Conservation (phyloP, 176 grass and related monocot genomes). For the barley (Hordeum vulgare) region MorexV3_pseudomolecules_assembly NC_058524.1:120625428-120625927, state of each 20-base stretch:
- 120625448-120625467: constrained; percentile 37
- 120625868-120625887: too few relatives aligned
- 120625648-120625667: neutral
- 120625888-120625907: too few relatives aligned
- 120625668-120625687: neutral
- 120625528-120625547: constrained; percentile 26
- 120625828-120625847: too few relatives aligned
- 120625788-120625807: too few relatives aligned
- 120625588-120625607: constrained; percentile 13
- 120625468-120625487: constrained; percentile 40
- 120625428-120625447: constrained; percentile 34
- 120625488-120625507: constrained; percentile 48
- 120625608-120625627: constrained; percentile 21
- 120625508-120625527: constrained; percentile 28
- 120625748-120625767: neutral
- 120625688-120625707: constrained; percentile 39
- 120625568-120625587: neutral
- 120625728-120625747: constrained; percentile 18
- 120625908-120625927: too few relatives aligned
- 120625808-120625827: too few relatives aligned
- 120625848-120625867: too few relatives aligned
- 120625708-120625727: constrained; percentile 10
- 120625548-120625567: neutral
- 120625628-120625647: constrained; percentile 17
- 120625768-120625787: too few relatives aligned